Evolutionary conservation across 1,139 yeast species (phyloP), one percentile per base, ranked within the genome.

Genomic region (Suhomyces chickasaworum): DNA sequence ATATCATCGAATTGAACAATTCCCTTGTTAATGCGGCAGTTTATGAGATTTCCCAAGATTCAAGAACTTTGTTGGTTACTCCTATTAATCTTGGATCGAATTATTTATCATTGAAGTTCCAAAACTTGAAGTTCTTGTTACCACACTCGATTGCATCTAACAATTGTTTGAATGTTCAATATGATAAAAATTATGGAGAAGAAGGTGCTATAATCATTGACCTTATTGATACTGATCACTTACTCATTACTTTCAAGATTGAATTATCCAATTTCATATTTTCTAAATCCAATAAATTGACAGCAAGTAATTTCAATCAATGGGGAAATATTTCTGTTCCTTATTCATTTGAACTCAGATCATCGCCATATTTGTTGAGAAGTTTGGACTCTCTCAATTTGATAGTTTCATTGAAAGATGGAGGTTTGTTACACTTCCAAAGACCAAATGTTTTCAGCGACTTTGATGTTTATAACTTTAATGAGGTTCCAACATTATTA

Each of bases 241-340:
- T 75, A 39, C 64, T 73, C 48, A 60, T 71, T 16, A 66, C 77
- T 0, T 49, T 73, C 22, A 55, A 60, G 22, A 48, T 75, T 13
- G 56, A 56, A 16, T 51, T 70, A 16, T 54, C 63, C n/a, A 71
- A 69, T 47, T 73, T 73, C 47, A 49, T 70, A 3, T 48, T 53
- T 9, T 54, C 55, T 12, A 46, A 53, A 18, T 41, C 44, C 13
- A 33, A 20, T 34, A 27, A 17, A 17, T 64, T 74, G 44, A 47
- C 56, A 1, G 55, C 73, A 41, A 63, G 60, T 36, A 59, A 60
- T 22, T 70, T 74, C 49, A 56, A 48, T 48, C 61, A 73, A 35
- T 86, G 91, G 91, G 83, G 86, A 42, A 73, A 72, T 50, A 78
- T 82, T 31, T 76, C 87, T 3, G 79, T 80, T 30, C 95, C 95